phyloP scores from a whole-genome alignment of 257 asterid species.

The Solanum phureja region DNA sequence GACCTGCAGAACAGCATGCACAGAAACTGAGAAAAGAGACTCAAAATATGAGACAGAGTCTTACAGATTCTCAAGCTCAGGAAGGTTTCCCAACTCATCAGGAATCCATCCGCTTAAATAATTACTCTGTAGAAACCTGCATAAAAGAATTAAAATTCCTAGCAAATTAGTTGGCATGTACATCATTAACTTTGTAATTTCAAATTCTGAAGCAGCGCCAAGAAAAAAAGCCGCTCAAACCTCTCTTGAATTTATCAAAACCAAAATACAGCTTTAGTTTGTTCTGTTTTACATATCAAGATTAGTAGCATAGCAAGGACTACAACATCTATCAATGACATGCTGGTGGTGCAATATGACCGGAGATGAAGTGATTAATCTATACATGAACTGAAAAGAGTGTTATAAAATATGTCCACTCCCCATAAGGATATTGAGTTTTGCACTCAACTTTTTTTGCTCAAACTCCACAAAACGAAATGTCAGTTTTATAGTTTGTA shows the following conservation, averaged over 20 bases:
- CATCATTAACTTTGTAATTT: not conserved
- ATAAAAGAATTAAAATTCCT: conserved; percentile 6
- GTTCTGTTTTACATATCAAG: not conserved
- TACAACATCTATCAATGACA: not conserved
- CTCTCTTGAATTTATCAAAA: not conserved
- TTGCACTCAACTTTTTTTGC: not conserved
- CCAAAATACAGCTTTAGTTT: not conserved
- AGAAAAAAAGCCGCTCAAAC: not conserved
- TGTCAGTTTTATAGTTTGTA: not conserved
- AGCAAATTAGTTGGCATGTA: not conserved
- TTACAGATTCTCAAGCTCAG: conserved; percentile 69
- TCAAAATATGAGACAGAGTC: conserved; percentile 10
- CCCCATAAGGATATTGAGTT: not conserved
- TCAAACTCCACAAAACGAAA: not conserved
- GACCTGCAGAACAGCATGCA: not conserved
- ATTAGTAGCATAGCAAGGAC: not conserved
- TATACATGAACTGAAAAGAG: not conserved
- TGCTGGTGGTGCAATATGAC: not conserved
- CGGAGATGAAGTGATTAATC: not conserved
- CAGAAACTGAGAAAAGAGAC: not conserved
- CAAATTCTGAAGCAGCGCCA: not conserved
- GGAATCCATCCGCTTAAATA: conserved; percentile 84
- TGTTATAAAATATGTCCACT: not conserved
- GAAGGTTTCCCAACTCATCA: conserved; percentile 71
- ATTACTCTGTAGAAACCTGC: conserved; percentile 93